Evolutionary conservation across 306 rosid genomes (phyloP).

Genomic region (Oemleria cerasiformis): DNA sequence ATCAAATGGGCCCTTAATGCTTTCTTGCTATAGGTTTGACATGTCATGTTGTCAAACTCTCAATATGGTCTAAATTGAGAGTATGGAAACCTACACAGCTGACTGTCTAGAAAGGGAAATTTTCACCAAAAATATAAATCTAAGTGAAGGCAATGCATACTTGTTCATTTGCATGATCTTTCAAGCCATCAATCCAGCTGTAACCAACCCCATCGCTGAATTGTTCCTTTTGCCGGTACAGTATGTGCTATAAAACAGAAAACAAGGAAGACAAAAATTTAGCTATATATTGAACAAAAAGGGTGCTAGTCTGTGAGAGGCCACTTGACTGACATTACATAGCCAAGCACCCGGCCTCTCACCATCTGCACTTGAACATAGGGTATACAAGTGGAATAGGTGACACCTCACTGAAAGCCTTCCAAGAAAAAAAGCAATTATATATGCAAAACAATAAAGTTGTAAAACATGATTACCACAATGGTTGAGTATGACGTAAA

Average conservation of each 20-base stretch:
- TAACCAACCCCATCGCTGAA: conserved; percentile 98
- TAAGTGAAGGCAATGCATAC: conserved; percentile 39
- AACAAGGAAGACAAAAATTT: background rate
- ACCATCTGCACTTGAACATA: background rate
- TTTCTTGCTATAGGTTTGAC: background rate
- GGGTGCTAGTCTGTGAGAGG: background rate
- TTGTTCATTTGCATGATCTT: conserved; percentile 75
- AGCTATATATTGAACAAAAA: background rate
- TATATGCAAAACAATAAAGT: background rate
- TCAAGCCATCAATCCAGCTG: conserved; percentile 97
- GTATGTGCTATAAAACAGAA: conserved; percentile 54
- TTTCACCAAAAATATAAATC: background rate
- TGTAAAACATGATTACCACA: background rate
- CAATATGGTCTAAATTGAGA: background rate
- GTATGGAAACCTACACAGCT: background rate
- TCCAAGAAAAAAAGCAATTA: background rate
- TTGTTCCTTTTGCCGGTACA: conserved; percentile 97
- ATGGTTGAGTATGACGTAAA: background rate
- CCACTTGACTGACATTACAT: background rate
- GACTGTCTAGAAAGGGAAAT: background rate
- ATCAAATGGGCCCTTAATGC: background rate
- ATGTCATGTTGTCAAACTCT: background rate
- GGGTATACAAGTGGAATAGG: background rate
- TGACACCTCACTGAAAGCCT: background rate
- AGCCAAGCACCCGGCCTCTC: background rate